A percentile compares a stretch with the other conserved stretches of the same genome.
Conservation (phyloP, 257 asterid genomes). For the Solanum raphanifolium region DNA sequence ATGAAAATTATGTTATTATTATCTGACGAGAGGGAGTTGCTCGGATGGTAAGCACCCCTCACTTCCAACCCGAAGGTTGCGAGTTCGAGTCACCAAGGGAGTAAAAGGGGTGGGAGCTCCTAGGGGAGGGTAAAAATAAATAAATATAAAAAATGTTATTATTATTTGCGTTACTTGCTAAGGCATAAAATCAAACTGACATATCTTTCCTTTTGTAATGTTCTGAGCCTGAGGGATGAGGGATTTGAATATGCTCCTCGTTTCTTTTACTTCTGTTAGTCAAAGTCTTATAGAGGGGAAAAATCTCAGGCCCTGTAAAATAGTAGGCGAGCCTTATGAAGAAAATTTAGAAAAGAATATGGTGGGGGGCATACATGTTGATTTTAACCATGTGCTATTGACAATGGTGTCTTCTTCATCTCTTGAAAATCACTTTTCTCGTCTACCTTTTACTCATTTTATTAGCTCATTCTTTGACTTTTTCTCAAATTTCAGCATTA, state of each 20-base stretch:
- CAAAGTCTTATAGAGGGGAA: background rate
- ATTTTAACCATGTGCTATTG: background rate
- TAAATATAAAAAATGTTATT: background rate
- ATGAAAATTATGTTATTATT: background rate
- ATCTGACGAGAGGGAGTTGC: background rate
- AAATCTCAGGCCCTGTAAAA: background rate
- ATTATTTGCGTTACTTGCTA: background rate
- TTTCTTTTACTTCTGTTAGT: background rate
- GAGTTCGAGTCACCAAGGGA: no score
- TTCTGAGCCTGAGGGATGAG: background rate
- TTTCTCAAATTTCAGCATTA: constrained; percentile 57
- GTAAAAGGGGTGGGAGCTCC: no score
- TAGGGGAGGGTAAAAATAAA: no score
- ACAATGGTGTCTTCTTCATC: background rate
- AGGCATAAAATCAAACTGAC: background rate
- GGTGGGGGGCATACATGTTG: background rate
- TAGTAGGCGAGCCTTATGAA: background rate
- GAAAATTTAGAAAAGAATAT: background rate
- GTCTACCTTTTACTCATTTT: background rate
- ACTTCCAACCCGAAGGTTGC: no score
- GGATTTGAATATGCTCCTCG: background rate
- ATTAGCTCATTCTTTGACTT: background rate
- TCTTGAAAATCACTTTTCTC: background rate
- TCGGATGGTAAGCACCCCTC: no score
- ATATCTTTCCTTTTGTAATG: background rate